phyloP scores from a whole-genome alignment of 2,329 filamentous ascomycete species.

The Dryadomyces quercivorus region DNA sequence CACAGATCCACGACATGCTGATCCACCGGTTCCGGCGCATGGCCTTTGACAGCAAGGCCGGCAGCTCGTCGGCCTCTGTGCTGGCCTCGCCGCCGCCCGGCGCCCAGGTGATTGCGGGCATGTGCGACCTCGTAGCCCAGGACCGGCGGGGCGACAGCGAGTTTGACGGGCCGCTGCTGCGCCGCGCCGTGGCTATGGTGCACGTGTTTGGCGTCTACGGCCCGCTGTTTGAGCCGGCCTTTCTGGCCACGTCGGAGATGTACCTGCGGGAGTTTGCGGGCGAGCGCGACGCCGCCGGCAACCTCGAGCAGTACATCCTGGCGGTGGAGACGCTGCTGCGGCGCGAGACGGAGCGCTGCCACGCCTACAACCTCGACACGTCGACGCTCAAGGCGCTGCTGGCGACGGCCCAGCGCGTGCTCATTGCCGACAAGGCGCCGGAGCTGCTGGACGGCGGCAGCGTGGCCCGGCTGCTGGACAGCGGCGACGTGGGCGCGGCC shows the following conservation, averaged over 20 bases:
- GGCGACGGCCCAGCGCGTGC: slow-evolving; percentile 55
- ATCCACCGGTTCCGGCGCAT: slow-evolving; percentile 61
- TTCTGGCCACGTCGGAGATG: slow-evolving; percentile 53
- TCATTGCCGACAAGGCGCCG: slow-evolving; percentile 57
- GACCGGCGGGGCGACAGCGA: slow-evolving; percentile 49
- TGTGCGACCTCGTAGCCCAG: slow-evolving; percentile 62
- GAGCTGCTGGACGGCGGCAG: slow-evolving; percentile 54
- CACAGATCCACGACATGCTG: slow-evolving; percentile 70
- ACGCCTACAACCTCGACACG: slow-evolving; percentile 68
- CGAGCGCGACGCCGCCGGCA: slow-evolving; percentile 43
- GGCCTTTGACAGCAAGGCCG: slow-evolving; percentile 26
- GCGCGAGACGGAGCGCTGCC: slow-evolving; percentile 63
- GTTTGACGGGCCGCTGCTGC: slow-evolving; percentile 55
- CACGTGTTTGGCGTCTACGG: slow-evolving; percentile 75
- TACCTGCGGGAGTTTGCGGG: slow-evolving; percentile 63
- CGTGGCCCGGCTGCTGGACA: slow-evolving; percentile 60
- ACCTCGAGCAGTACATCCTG: slow-evolving; percentile 62
- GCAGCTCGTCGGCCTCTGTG: not conserved
- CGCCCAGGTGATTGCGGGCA: slow-evolving; percentile 37
- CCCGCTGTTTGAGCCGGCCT: slow-evolving; percentile 63
- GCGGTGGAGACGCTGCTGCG: slow-evolving; percentile 57
- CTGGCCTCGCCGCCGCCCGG: slow-evolving; percentile 16
- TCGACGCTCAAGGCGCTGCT: slow-evolving; percentile 71
- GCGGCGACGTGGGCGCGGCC: slow-evolving; percentile 57
- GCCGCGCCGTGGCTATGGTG: slow-evolving; percentile 67